Evolutionary conservation across 2,329 filamentous ascomycete species (phyloP).

Genomic region (Colletotrichum abscissum): DNA sequence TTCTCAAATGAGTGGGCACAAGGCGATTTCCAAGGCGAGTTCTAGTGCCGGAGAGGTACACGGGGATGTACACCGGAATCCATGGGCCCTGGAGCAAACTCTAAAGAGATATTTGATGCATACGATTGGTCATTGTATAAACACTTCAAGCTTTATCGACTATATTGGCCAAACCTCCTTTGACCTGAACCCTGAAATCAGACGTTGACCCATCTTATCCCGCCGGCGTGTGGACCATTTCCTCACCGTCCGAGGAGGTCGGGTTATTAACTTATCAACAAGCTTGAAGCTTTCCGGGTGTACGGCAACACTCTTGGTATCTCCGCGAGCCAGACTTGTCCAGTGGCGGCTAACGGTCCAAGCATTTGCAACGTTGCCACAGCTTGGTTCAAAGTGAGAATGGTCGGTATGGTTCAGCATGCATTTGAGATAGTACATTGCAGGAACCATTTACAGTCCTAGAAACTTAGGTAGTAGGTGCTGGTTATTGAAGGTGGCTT

Average conservation of each 20-base stretch:
- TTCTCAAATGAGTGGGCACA: slow-evolving; percentile 33
- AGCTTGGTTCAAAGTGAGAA: not conserved
- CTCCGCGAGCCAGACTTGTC: not conserved
- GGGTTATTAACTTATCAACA: not conserved
- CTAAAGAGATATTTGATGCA: not conserved
- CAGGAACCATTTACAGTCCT: too few relatives aligned
- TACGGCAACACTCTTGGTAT: not conserved
- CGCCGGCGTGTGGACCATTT: not conserved
- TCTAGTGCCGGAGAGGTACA: not conserved
- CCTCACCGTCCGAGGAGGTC: not conserved
- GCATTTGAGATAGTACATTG: too few relatives aligned
- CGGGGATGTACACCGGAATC: not conserved
- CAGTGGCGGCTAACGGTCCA: too few relatives aligned
- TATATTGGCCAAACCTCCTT: not conserved
- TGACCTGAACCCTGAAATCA: not conserved
- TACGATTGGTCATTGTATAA: not conserved
- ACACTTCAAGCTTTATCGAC: not conserved
- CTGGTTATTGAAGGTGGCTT: not conserved
- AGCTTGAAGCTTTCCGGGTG: not conserved
- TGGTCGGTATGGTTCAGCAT: too few relatives aligned
- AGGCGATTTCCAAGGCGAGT: slow-evolving; percentile 28
- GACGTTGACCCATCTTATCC: not conserved
- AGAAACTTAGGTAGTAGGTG: too few relatives aligned
- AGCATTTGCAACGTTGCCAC: not conserved
- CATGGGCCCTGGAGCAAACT: not conserved